These are phyloP conservation scores for Phellinidium pouzarii DNA, from an alignment of 1,284 basidiomycete species.

Conservation along the genomic window DNA sequence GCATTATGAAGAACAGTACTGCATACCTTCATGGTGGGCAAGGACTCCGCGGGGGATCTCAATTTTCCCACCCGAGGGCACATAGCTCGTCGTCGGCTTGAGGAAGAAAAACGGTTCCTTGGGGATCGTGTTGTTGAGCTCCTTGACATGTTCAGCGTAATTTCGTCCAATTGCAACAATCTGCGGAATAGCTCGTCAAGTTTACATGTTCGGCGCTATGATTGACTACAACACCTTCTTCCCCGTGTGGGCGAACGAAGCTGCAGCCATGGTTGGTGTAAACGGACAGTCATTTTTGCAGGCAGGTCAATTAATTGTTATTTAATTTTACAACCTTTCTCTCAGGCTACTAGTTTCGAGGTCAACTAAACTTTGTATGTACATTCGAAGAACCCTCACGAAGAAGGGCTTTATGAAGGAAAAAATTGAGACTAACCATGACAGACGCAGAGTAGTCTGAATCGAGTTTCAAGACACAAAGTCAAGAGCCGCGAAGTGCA, in stretches of 20 bases:
- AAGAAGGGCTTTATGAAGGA: too few relatives aligned
- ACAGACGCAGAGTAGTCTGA: constrained; percentile 52
- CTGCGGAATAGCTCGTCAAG: constrained; percentile 30
- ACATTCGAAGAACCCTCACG: too few relatives aligned
- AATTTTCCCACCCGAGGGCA: constrained; percentile 69
- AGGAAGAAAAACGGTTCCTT: constrained; percentile 98
- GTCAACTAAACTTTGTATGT: too few relatives aligned
- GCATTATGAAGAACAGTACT: background rate
- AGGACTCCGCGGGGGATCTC: constrained; percentile 84
- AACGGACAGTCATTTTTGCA: too few relatives aligned
- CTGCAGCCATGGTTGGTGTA: constrained; percentile 30
- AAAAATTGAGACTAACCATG: too few relatives aligned
- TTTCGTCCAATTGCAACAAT: constrained; percentile 89
- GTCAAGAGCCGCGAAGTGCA: constrained; percentile 44
- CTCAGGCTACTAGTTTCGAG: too few relatives aligned
- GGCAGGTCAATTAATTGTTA: too few relatives aligned
- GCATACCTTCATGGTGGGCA: constrained; percentile 86
- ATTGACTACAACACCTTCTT: constrained; percentile 7
- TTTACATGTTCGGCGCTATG: background rate
- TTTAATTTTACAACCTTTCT: too few relatives aligned
- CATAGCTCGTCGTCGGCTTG: constrained; percentile 90
- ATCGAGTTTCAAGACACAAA: constrained; percentile 40
- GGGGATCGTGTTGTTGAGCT: constrained; percentile 85
- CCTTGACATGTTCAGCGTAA: constrained; percentile 84
- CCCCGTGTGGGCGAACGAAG: constrained; percentile 11